phyloP scores from a whole-genome alignment of 192 early-diverging fungal genomes.

The Backusella morwellensis region DNA sequence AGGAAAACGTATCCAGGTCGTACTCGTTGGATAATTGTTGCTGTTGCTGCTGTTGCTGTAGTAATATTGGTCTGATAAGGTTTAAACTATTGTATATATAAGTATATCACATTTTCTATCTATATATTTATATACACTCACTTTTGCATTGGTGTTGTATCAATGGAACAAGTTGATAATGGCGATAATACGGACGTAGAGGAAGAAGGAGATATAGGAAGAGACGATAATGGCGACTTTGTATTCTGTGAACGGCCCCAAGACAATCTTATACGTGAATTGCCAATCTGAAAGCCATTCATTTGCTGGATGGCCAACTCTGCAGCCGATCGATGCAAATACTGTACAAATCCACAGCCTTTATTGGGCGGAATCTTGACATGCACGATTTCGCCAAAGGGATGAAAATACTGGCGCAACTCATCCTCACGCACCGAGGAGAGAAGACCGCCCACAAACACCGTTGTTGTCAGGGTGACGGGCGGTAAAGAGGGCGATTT shows the following conservation, averaged over 20 bases:
- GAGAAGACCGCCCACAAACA: constrained; percentile 92
- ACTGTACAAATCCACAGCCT: constrained; percentile 97
- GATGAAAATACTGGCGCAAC: constrained; percentile 75
- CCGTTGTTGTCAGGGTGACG: constrained; percentile 79
- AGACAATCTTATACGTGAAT: constrained; percentile 48
- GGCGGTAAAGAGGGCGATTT: constrained; percentile 48
- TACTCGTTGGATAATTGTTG: neutral
- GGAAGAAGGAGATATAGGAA: neutral
- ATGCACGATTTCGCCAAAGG: constrained; percentile 90
- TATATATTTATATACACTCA: neutral
- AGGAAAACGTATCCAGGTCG: neutral
- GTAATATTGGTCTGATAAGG: neutral
- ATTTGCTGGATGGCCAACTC: constrained; percentile 89
- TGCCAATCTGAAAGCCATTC: constrained; percentile 83
- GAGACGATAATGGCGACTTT: neutral
- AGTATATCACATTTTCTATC: neutral
- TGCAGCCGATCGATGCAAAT: constrained; percentile 76
- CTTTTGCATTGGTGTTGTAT: neutral
- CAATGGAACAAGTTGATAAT: neutral
- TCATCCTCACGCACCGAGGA: constrained; percentile 82
- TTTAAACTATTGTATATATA: neutral
- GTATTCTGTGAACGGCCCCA: constrained; percentile 58
- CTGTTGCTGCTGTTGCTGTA: neutral
- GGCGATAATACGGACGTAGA: neutral
- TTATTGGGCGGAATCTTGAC: constrained; percentile 96